Evolutionary conservation across 495 filamentous ascomycete genomes (phyloP).

Genomic region (Penicillium parvum): DNA sequence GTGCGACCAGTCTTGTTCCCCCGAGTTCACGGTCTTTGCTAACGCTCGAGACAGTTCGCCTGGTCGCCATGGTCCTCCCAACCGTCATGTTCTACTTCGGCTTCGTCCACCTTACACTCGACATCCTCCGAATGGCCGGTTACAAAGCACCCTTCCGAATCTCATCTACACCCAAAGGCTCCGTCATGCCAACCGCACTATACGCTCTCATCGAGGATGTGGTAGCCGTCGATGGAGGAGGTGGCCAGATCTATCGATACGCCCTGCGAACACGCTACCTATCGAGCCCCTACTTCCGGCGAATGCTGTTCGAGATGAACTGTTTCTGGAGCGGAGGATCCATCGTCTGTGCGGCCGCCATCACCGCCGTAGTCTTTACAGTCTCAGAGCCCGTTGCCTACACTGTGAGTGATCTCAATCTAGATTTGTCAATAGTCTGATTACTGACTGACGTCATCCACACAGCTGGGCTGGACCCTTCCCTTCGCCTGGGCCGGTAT

Average conservation of each 20-base stretch:
- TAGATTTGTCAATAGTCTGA: background rate
- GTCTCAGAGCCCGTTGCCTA: constrained; percentile 61
- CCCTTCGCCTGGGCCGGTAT: constrained; percentile 65
- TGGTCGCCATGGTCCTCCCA: constrained; percentile 58
- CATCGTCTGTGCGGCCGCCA: constrained; percentile 50
- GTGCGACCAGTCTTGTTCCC: no score
- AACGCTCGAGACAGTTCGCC: no score
- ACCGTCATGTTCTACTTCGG: constrained; percentile 58
- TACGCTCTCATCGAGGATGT: constrained; percentile 79
- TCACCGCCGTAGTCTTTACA: constrained; percentile 60
- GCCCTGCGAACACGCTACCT: constrained; percentile 63
- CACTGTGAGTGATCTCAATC: constrained; percentile 51
- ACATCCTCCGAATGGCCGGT: constrained; percentile 38
- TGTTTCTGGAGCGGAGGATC: constrained; percentile 70
- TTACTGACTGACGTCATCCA: constrained; percentile 10
- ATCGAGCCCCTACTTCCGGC: constrained; percentile 63
- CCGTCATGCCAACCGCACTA: constrained; percentile 62
- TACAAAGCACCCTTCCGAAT: constrained; percentile 62
- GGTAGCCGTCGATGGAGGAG: constrained; percentile 71
- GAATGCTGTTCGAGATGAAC: constrained; percentile 67
- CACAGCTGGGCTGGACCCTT: constrained; percentile 57
- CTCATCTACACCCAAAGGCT: constrained; percentile 66
- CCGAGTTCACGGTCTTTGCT: no score
- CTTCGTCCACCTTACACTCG: constrained; percentile 49
- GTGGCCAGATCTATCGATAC: constrained; percentile 62